A percentile compares a stretch with the other conserved stretches of the same genome.
phyloP scores from a whole-genome alignment of 2,329 filamentous ascomycete genomes.

The Drechslera avenae region DNA sequence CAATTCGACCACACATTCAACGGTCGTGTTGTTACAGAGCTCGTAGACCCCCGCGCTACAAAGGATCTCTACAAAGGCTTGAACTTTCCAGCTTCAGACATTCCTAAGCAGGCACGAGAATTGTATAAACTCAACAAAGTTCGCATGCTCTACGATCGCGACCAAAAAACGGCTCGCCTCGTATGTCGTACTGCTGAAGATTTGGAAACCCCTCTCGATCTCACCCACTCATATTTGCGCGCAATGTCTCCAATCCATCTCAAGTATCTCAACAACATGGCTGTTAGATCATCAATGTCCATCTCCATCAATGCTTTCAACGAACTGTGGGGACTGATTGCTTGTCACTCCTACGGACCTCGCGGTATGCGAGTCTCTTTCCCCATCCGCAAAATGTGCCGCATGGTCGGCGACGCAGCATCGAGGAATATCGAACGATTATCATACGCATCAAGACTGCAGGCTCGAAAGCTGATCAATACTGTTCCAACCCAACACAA shows the following conservation, averaged over 20 bases:
- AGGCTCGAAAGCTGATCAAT: conserved; percentile 87
- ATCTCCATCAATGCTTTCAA: conserved; percentile 87
- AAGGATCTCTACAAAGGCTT: conserved; percentile 85
- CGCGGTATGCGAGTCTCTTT: conserved; percentile 90
- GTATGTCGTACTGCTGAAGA: conserved; percentile 79
- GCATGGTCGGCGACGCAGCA: conserved; percentile 81
- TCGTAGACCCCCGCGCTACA: conserved; percentile 79
- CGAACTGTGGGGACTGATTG: conserved; percentile 86
- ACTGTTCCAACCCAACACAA: conserved; percentile 80
- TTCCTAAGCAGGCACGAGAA: conserved; percentile 83
- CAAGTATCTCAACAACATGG: conserved; percentile 88
- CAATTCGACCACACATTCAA: conserved; percentile 86
- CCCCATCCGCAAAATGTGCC: conserved; percentile 89
- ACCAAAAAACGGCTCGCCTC: conserved; percentile 76
- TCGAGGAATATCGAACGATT: conserved; percentile 86
- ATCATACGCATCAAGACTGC: conserved; percentile 82
- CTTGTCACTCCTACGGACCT: conserved; percentile 79
- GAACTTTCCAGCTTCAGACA: conserved; percentile 87
- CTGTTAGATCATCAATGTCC: conserved; percentile 91
- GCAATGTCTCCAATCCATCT: conserved; percentile 91
- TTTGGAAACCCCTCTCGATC: conserved; percentile 74
- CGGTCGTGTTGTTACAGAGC: conserved; percentile 83
- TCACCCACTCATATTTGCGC: conserved; percentile 82
- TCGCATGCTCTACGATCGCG: conserved; percentile 82
- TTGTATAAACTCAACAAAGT: conserved; percentile 91